Base-by-base conservation (phyloP, 2,329 filamentous ascomycete genomes). In the Chaetoscypha palmicola region DNA sequence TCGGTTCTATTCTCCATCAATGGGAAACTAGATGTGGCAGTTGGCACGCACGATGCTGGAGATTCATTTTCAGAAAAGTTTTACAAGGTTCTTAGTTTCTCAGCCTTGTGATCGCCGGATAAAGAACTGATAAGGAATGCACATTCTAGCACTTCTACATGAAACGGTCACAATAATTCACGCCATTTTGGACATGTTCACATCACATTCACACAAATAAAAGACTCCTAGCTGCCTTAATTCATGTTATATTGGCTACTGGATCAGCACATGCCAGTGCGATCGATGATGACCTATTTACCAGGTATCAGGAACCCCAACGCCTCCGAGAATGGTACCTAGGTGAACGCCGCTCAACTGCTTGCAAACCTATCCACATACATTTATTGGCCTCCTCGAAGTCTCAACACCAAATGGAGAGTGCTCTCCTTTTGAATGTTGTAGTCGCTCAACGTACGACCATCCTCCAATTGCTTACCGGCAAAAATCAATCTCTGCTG, bases 381-480 rank as follows among this genome's bases (percentile, higher is more conserved):
- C 46, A 49, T 48, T 59, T 70, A 73, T 61, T 71, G 68, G 36
- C 81, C 81, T 66, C 81, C 81, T 70, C 81, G 80, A 35, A 85
- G 74, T 65, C 81, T 79, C 40, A 85, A 74, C 39, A 85, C 81
- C 56, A 85, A 64, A 64, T 85, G 81, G 10, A 86, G 72, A 2
- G 81, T 85, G 19, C 77, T 81, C 63, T 85, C 81, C 66, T 85
- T 85, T 67, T 91, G 86, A 51, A 91, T 91, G 70, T 90, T 90
- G 75, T 90, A 89, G 62, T 89, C 85, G 22, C 77, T 82, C 22
- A 90, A 70, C 1, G 84, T 89, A 33, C 84, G 79, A 43, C 84
- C 84, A 58, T 89, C 83, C 63, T 87, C 82, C 49, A 83, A 60
- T 65, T 83, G 79, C 72, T 83, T 83, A 59, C 79, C 79, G 61